Percentiles rank a stretch among this genome's conserved stretches.
These are phyloP conservation scores for Plantago coronopus DNA, from an alignment of 305 asterid genomes.

Conservation along the genomic window DNA sequence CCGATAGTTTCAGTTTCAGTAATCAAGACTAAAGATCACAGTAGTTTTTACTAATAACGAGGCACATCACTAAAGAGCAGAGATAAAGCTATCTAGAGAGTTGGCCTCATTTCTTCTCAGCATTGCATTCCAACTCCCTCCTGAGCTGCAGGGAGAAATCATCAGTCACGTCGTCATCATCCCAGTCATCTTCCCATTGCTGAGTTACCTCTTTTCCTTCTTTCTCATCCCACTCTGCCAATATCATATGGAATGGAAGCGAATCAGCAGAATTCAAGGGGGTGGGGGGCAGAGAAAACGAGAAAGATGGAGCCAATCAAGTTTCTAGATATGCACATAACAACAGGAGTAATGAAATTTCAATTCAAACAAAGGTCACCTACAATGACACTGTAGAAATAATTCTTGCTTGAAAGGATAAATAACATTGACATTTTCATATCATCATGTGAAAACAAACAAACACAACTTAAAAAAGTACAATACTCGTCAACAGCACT, in stretches of 20 bases:
- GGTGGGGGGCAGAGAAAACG: background rate
- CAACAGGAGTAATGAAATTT: background rate
- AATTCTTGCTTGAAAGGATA: background rate
- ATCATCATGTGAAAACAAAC: background rate
- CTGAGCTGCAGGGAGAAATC: slow-evolving; percentile 94
- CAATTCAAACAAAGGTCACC: background rate
- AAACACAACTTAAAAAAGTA: too few relatives aligned
- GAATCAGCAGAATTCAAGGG: background rate
- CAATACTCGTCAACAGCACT: too few relatives aligned
- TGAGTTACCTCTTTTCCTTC: slow-evolving; percentile 75
- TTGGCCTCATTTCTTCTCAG: slow-evolving; percentile 44
- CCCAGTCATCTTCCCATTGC: slow-evolving; percentile 99
- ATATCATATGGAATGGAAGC: slow-evolving; percentile 1
- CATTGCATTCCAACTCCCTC: slow-evolving; percentile 72
- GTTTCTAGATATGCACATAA: background rate
- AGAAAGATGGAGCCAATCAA: background rate
- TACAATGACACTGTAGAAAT: background rate
- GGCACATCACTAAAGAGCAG: background rate
- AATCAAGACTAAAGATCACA: background rate
- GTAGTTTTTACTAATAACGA: background rate
- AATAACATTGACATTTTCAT: background rate
- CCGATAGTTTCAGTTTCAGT: background rate
- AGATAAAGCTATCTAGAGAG: slow-evolving; percentile 12
- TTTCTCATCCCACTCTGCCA: slow-evolving; percentile 70
- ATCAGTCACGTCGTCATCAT: slow-evolving; percentile 89